Evolutionary conservation across 139 green algal genomes (phyloP).

Genomic region (Auxenochlorella pyrenoidosa): DNA sequence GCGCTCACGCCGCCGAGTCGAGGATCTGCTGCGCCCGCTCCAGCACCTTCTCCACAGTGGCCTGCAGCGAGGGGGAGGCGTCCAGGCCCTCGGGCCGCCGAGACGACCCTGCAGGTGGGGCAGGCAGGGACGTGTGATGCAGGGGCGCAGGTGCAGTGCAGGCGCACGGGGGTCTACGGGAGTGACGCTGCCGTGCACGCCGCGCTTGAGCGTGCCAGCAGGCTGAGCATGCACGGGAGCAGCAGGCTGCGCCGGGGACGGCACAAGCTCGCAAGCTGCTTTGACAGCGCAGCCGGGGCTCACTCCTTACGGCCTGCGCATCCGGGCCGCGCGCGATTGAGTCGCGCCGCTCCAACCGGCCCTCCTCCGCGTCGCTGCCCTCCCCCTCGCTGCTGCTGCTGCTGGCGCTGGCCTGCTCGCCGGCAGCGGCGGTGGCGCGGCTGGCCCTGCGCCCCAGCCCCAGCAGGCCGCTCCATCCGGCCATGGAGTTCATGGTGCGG

Average conservation of each 20-base stretch:
- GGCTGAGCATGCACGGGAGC: background rate
- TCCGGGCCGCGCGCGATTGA: slow-evolving; percentile 6
- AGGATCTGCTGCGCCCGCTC: background rate
- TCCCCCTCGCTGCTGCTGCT: slow-evolving; percentile 1
- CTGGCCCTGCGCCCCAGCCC: no score
- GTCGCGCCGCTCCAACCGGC: background rate
- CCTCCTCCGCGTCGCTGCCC: background rate
- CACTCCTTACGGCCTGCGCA: background rate
- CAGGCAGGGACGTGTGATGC: background rate
- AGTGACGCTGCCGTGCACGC: background rate
- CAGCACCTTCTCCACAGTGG: slow-evolving; percentile 20
- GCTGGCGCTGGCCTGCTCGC: background rate
- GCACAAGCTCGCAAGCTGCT: no score
- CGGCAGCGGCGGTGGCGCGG: no score
- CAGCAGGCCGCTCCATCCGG: no score
- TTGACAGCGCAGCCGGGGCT: background rate
- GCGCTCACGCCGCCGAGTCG: slow-evolving; percentile 1
- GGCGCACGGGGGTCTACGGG: no score
- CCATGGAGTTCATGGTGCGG: no score
- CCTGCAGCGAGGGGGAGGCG: background rate
- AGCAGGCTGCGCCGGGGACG: no score
- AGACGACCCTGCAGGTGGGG: background rate
- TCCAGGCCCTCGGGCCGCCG: background rate
- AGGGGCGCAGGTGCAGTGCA: background rate
- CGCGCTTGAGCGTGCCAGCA: background rate